These are phyloP conservation scores for Insectozyma bohioensis DNA, from an alignment of 1,139 yeast species.

Conservation along the genomic window DNA sequence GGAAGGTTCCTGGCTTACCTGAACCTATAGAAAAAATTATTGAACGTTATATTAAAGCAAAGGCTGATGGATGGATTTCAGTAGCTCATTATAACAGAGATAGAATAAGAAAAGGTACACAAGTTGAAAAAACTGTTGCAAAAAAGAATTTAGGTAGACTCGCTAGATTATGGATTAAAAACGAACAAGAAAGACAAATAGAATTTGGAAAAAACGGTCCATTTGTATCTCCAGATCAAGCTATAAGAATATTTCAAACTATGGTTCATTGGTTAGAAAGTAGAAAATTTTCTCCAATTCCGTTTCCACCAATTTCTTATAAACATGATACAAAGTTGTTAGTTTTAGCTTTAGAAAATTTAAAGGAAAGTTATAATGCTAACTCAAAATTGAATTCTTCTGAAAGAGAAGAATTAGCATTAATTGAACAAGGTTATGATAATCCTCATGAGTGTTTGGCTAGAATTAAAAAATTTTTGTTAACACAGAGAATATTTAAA, in stretches of 20 bases:
- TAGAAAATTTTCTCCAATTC: slow-evolving; percentile 80
- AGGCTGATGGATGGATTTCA: slow-evolving; percentile 96
- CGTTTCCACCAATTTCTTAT: slow-evolving; percentile 90
- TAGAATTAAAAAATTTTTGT: slow-evolving; percentile 74
- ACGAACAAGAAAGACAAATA: slow-evolving; percentile 87
- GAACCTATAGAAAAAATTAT: slow-evolving; percentile 85
- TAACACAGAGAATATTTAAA: slow-evolving; percentile 90
- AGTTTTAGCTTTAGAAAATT: slow-evolving; percentile 82
- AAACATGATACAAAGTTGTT: slow-evolving; percentile 91
- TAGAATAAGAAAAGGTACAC: slow-evolving; percentile 80
- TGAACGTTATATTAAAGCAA: slow-evolving; percentile 85
- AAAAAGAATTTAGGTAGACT: slow-evolving; percentile 89
- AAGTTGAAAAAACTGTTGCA: slow-evolving; percentile 92
- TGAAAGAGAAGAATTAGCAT: slow-evolving; percentile 88
- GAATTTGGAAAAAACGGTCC: slow-evolving; percentile 87
- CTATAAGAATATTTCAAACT: slow-evolving; percentile 79
- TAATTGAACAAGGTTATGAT: slow-evolving; percentile 95
- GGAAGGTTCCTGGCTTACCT: slow-evolving; percentile 98
- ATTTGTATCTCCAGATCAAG: slow-evolving; percentile 80
- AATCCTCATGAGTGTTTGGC: slow-evolving; percentile 92
- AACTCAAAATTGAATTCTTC: slow-evolving; percentile 80
- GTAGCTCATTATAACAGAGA: slow-evolving; percentile 93
- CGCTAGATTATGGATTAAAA: slow-evolving; percentile 88
- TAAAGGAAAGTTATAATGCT: slow-evolving; percentile 82
- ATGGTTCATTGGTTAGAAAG: slow-evolving; percentile 94